These are phyloP conservation scores for Clonostachys solani DNA, from an alignment of 2,329 filamentous ascomycete species.

Conservation along the genomic window DNA sequence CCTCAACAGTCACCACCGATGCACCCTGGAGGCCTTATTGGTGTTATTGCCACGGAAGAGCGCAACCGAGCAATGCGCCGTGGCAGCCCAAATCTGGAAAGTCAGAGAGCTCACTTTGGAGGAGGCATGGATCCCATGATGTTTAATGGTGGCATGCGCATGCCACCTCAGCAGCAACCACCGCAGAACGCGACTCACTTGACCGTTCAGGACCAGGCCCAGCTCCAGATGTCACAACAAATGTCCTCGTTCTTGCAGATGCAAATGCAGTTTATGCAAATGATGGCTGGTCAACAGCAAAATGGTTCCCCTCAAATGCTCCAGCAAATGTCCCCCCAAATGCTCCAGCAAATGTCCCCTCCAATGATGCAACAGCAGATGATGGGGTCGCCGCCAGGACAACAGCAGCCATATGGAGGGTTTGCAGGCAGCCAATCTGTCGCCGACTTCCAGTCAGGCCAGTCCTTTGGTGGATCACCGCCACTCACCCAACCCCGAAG, in stretches of 20 bases:
- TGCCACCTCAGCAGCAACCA: slow-evolving; percentile 28
- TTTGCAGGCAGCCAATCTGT: slow-evolving; percentile 30
- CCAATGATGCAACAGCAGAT: slow-evolving; percentile 10
- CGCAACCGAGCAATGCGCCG: slow-evolving; percentile 72
- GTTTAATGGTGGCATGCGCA: slow-evolving; percentile 23
- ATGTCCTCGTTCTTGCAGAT: slow-evolving; percentile 89
- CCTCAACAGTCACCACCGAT: slow-evolving; percentile 23
- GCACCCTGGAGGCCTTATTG: slow-evolving; percentile 76
- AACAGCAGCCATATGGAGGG: slow-evolving; percentile 15
- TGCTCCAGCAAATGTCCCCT: slow-evolving; percentile 17
- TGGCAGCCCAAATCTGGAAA: slow-evolving; percentile 69
- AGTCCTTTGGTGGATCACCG: slow-evolving; percentile 40
- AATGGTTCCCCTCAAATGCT: slow-evolving; percentile 28
- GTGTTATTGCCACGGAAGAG: slow-evolving; percentile 84
- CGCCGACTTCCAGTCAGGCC: slow-evolving; percentile 35
- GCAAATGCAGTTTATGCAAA: slow-evolving; percentile 93
- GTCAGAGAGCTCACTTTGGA: slow-evolving; percentile 29
- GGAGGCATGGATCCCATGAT: slow-evolving; percentile 43
- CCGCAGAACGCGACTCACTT: slow-evolving; percentile 28
- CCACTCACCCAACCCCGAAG: slow-evolving; percentile 37
- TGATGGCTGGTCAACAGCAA: slow-evolving; percentile 49
- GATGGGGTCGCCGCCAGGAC: slow-evolving; percentile 9
- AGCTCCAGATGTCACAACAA: slow-evolving; percentile 77
- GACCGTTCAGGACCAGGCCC: slow-evolving; percentile 64
- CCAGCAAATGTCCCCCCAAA: slow-evolving; percentile 11